Evolutionary conservation across 352 stramenopile species (phyloP).

Genomic region (Pythium chondricola): DNA sequence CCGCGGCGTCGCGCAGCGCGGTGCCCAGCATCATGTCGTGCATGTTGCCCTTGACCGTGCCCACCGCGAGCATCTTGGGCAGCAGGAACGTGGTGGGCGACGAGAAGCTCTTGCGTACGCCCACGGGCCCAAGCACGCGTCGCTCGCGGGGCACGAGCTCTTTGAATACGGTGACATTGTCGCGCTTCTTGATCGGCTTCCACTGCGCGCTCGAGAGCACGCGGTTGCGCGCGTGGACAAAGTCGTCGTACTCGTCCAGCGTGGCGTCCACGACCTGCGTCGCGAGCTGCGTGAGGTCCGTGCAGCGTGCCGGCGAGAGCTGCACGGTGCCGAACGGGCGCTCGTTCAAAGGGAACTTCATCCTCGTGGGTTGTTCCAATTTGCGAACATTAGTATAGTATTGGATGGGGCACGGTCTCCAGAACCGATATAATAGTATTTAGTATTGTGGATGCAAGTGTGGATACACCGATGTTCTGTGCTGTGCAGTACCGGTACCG

Average conservation of each 20-base stretch:
- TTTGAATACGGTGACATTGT: slow-evolving; percentile 41
- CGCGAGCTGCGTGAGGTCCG: slow-evolving; percentile 21
- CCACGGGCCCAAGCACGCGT: neutral
- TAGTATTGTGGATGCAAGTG: too few relatives aligned
- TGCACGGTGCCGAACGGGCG: slow-evolving; percentile 23
- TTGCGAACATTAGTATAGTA: too few relatives aligned
- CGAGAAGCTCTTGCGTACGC: slow-evolving; percentile 26
- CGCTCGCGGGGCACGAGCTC: slow-evolving; percentile 22
- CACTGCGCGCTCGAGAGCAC: slow-evolving; percentile 30
- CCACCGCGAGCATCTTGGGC: slow-evolving; percentile 15
- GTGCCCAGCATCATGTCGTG: slow-evolving; percentile 34
- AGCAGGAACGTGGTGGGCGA: neutral
- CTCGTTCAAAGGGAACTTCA: slow-evolving; percentile 17
- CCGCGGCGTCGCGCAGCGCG: slow-evolving; percentile 29
- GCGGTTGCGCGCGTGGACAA: slow-evolving; percentile 17
- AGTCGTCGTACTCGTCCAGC: slow-evolving; percentile 26
- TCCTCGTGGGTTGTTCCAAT: too few relatives aligned
- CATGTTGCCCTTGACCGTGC: slow-evolving; percentile 15
- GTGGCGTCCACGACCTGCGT: slow-evolving; percentile 25
- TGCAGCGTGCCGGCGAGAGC: slow-evolving; percentile 23
- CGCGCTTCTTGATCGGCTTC: slow-evolving; percentile 45
- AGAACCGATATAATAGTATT: too few relatives aligned
- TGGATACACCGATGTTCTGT: too few relatives aligned
- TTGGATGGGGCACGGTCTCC: too few relatives aligned
- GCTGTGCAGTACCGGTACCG: too few relatives aligned